These are phyloP conservation scores for Piromyces finnis DNA, from an alignment of 192 early-diverging fungal genomes.

Conservation along the genomic window DNA sequence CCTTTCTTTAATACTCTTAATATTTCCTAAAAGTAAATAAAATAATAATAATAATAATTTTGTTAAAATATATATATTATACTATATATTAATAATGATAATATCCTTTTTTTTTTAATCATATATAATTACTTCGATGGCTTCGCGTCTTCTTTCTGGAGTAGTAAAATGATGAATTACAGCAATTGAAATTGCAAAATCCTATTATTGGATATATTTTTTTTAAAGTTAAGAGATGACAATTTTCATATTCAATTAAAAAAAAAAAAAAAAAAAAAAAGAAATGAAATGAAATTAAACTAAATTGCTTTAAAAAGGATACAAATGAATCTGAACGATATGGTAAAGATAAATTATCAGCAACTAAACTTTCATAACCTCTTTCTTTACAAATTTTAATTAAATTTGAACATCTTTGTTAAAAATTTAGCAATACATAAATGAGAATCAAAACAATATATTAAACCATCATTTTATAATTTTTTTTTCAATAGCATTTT, in stretches of 20 bases:
- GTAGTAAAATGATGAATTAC: constrained; percentile 88
- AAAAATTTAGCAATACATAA: background rate
- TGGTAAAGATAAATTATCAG: constrained; percentile 61
- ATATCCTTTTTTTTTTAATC: background rate
- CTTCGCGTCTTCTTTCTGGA: constrained; percentile 45
- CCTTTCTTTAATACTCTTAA: constrained; percentile 51
- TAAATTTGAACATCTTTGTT: constrained; percentile 47
- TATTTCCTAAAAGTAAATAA: constrained; percentile 36
- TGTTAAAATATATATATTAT: background rate
- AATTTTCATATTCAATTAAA: no score
- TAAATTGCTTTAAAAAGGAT: no score
- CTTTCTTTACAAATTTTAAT: constrained; percentile 53
- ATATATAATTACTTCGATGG: constrained; percentile 28
- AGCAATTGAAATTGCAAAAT: constrained; percentile 90
- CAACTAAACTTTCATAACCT: constrained; percentile 63
- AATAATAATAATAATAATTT: background rate
- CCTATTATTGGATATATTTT: constrained; percentile 28
- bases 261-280: no score
- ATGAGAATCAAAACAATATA: no score
- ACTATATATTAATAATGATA: no score
- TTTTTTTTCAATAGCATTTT: no score
- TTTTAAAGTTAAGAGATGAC: background rate
- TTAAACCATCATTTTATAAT: no score
- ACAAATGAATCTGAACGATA: constrained; percentile 55
- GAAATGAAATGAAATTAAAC: no score